Evolutionary conservation across 805 yeast species (phyloP).

Genomic region (Cyberlindnera mrakii): DNA sequence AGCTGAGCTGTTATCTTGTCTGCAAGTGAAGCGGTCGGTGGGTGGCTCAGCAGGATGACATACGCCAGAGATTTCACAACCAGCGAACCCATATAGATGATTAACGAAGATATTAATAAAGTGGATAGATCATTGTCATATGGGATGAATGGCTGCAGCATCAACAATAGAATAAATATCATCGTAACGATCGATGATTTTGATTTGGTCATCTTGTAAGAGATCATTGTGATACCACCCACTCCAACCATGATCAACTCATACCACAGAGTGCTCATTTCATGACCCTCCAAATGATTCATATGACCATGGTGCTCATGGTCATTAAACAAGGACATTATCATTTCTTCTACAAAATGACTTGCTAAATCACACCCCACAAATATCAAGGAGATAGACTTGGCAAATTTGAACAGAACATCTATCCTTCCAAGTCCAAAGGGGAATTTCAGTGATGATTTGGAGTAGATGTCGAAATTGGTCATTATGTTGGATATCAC

Average conservation of each 20-base stretch:
- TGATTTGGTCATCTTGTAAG: constrained; percentile 21
- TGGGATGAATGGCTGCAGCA: constrained; percentile 30
- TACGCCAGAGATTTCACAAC: constrained; percentile 47
- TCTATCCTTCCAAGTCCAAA: constrained; percentile 92
- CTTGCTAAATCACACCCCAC: constrained; percentile 87
- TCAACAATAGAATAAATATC: constrained; percentile 33
- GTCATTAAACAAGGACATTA: constrained; percentile 24
- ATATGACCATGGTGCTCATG: constrained; percentile 18
- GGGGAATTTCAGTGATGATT: constrained; percentile 76
- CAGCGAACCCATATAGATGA: constrained; percentile 45
- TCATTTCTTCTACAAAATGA: constrained; percentile 74
- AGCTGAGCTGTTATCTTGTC: constrained; percentile 34
- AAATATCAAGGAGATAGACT: constrained; percentile 78
- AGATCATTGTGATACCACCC: constrained; percentile 26
- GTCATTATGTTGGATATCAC: constrained; percentile 73
- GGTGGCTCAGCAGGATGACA: constrained; percentile 47
- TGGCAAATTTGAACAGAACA: constrained; percentile 80
- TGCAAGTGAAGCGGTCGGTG: constrained; percentile 36
- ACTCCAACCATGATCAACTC: constrained; percentile 24
- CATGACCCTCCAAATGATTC: constrained; percentile 20
- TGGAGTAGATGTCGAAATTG: constrained; percentile 91
- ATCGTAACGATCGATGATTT: constrained; percentile 34
- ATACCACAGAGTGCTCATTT: constrained; percentile 23
- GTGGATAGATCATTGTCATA: constrained; percentile 39
- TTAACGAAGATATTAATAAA: constrained; percentile 36